Evolutionary conservation across 306 rosid genomes (phyloP), one percentile per base, ranked within the genome.

Genomic region (Astragalus glycyphyllos): DNA sequence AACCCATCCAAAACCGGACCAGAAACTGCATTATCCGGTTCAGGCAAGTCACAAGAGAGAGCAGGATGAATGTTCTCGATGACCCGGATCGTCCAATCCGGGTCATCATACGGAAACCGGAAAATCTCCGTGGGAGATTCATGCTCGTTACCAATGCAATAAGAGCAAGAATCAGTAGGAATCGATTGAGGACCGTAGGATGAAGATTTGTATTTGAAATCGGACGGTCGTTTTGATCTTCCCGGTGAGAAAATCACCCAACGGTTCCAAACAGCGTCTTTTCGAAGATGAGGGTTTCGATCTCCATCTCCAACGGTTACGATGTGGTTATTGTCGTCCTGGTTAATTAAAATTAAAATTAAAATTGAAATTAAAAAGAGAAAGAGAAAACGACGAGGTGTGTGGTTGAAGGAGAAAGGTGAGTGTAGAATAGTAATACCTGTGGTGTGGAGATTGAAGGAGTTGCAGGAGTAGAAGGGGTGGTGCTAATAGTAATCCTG

Each of bases 191-290:
- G 31, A 26, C 31, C 31, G 31, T 26, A 1, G 31, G 31, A 26
- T 1, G 86, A 83, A 13, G 84, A 71, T 49, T 87, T 89, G 71
- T 85, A 84, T 20, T 88, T 86, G 83, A 84, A 88, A 58, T 88
- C 94, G 38, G 80, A 77, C 2, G 90, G 87, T 1, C 90, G 69
- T 38, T 88, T 88, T 4, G 86, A 76, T 64, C 85, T 78, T 20
- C 86, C 86, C 0, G 85, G 87, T 11, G 90, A 86, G 87, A 88
- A 85, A 11, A 88, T 75, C 14, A 86, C 86, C 94, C 94, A 88
- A 6, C 87, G 87, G 65, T 84, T 80, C 12, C 81, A 81, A 8
- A 83, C 77, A 0, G 70, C n/a, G 71, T 86, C 90, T 51, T 78
- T 85, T 7, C 94, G 66, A 7, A 85, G 79, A 51, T 85, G 65